A percentile compares a stretch with the other conserved stretches of the same genome.
These are phyloP conservation scores for Pythium plurisporium DNA, from an alignment of 352 stramenopile species.

Conservation along the genomic window DNA sequence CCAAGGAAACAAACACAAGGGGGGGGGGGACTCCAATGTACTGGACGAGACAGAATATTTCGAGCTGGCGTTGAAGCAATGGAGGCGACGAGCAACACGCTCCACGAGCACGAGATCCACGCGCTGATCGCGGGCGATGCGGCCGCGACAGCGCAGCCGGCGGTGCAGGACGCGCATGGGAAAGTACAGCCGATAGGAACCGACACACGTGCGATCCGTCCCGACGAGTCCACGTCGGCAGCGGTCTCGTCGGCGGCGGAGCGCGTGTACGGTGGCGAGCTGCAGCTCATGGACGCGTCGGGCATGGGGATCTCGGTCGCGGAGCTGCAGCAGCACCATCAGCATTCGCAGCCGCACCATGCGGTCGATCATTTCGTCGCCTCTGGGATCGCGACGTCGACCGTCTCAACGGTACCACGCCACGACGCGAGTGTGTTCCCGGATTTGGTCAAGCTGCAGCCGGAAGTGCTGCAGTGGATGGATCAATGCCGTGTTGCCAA, in stretches of 20 bases:
- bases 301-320: conserved; percentile 11
- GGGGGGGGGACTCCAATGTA: conserved; percentile 13
- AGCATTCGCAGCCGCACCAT: too few species aligned
- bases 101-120: conserved; percentile 17
- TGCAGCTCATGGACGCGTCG: conserved; percentile 16
- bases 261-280: background rate
- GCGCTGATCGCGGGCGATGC: conserved; percentile 12
- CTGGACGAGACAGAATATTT: conserved; percentile 30
- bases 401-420: too few species aligned
- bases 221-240: background rate
- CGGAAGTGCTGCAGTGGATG: conserved; percentile 53
- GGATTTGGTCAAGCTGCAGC: conserved; percentile 36
- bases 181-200: too few species aligned
- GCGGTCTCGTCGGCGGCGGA: background rate
- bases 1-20: conserved; percentile 8
- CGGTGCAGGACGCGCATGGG: background rate
- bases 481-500: conserved; percentile 31
- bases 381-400: background rate
- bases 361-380: conserved; percentile 16
- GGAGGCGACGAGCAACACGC: conserved; percentile 8
- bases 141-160: background rate
- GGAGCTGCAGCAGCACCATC: conserved; percentile 16
- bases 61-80: conserved; percentile 19
- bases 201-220: background rate
- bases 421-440: background rate